Percentiles rank a stretch among this genome's conserved stretches.
These are phyloP conservation scores for Omphalotus olearius DNA, from an alignment of 1,284 basidiomycete genomes.

Conservation along the genomic window DNA sequence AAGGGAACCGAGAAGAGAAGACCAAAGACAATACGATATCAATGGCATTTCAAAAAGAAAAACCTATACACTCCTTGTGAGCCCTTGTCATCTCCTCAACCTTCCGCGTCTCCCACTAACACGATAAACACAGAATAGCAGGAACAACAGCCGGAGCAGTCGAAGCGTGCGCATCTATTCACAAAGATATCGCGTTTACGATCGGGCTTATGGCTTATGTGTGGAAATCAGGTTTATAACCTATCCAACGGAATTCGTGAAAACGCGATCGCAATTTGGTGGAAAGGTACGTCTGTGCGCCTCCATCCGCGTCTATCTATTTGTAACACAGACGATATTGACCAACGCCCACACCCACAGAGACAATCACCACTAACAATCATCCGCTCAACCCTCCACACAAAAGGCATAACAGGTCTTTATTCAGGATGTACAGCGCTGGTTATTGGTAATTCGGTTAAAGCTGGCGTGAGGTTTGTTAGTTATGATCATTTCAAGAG, in stretches of 20 bases:
- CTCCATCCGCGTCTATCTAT: too few species aligned
- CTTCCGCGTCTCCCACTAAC: background rate
- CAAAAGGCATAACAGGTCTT: constrained; percentile 72
- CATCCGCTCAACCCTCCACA: constrained; percentile 63
- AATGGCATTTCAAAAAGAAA: constrained; percentile 60
- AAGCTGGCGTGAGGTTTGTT: constrained; percentile 94
- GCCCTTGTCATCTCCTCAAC: constrained; percentile 1
- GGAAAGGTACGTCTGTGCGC: constrained; percentile 69
- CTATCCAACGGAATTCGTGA: constrained; percentile 94
- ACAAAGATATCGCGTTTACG: too few species aligned
- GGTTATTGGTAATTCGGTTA: constrained; percentile 84
- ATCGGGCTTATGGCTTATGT: background rate
- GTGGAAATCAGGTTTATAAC: constrained; percentile 50
- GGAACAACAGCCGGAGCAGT: constrained; percentile 93
- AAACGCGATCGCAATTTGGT: constrained; percentile 79
- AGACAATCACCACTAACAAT: constrained; percentile 67
- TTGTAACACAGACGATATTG: too few species aligned
- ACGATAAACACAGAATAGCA: constrained; percentile 48
- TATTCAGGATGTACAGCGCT: constrained; percentile 88
- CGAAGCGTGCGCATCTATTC: constrained; percentile 63
- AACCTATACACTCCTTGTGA: constrained; percentile 72
- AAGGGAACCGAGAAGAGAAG: too few species aligned
- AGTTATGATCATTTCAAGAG: constrained; percentile 94
- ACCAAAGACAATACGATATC: too few species aligned
- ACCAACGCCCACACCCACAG: too few species aligned